These are phyloP conservation scores for Fagus crenata DNA, from an alignment of 306 rosid genomes.

Conservation along the genomic window DNA sequence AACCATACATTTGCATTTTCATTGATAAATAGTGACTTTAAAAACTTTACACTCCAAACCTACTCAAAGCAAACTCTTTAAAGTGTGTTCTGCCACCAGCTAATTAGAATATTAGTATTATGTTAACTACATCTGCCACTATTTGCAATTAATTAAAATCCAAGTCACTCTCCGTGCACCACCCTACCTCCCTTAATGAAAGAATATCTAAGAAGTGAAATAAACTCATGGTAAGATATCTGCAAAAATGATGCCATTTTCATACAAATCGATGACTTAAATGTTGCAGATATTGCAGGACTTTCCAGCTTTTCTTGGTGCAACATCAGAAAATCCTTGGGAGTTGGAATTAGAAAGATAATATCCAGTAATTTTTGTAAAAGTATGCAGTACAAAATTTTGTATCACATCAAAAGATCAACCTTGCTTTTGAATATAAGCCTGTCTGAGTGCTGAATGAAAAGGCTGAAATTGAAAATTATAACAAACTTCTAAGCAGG, in stretches of 20 bases:
- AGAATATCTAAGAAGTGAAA: neutral
- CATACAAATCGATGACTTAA: too few relatives aligned
- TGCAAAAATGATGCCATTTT: neutral
- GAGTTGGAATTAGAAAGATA: neutral
- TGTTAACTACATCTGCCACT: conserved; percentile 1
- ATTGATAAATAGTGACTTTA: neutral
- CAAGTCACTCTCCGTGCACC: neutral
- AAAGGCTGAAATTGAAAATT: neutral
- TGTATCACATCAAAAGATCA: neutral
- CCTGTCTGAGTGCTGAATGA: neutral
- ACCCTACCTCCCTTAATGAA: neutral
- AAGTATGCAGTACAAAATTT: neutral
- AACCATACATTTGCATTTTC: neutral
- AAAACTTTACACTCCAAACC: neutral
- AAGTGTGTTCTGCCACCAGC: neutral
- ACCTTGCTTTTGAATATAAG: neutral
- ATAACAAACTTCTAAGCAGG: neutral
- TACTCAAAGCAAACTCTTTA: neutral
- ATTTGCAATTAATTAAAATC: neutral
- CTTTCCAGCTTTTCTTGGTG: neutral
- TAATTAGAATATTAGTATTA: neutral
- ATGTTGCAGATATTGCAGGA: neutral
- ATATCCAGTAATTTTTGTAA: neutral
- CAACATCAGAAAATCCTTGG: neutral
- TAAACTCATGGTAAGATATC: neutral